Evolutionary conservation across 306 rosid genomes (phyloP), one percentile per base, ranked within the genome.

Genomic region (Vigna reflexopilosa): DNA sequence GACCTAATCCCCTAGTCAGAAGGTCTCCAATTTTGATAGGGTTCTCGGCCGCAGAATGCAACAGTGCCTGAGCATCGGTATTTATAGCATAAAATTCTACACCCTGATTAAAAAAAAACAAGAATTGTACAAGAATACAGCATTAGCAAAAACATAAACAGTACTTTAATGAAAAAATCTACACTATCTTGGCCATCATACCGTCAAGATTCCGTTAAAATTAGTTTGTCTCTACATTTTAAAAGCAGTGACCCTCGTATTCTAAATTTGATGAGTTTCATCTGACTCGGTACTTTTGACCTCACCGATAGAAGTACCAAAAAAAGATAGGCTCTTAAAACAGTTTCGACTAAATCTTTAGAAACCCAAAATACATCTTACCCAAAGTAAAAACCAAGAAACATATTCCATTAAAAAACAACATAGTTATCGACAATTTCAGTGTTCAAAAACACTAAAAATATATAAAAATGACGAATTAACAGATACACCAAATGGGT

Each of bases 21-120:
- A 90, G 91, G 77, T 94, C 98, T 80, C 98, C 98, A 76, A 94
- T 94, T 84, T 91, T 93, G 80, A 94, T 89, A 26, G 98, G 98
- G 72, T 90, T 86, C 85, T 90, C 86, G 1, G 98, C 97, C 28
- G 89, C 82, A 79, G 97, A 91, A 86, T 94, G 89, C 71, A 94
- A 16, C 51, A 94, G 83, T 16, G 96, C 93, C 85, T 94, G 98
- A 61, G 98, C 74, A 88, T 94, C 98, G 9, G 97, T 94, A 82
- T 94, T 94, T 83, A 94, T 89, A 30, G 98, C 97, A 84, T 94
- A 94, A 84, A 91, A 94, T 74, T 94, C 96, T 56, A 94, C 97
- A 54, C 94, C 96, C 98, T 94, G 85, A 56, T 59, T 66, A 70
- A 82, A 82, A 71, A 50, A 47, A 1, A 34, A 7, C 8, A 9